A percentile compares a stretch with the other conserved stretches of the same genome.
Evolutionary conservation across 2,329 filamentous ascomycete species (phyloP).

Genomic region (Aureobasidium melanogenum): DNA sequence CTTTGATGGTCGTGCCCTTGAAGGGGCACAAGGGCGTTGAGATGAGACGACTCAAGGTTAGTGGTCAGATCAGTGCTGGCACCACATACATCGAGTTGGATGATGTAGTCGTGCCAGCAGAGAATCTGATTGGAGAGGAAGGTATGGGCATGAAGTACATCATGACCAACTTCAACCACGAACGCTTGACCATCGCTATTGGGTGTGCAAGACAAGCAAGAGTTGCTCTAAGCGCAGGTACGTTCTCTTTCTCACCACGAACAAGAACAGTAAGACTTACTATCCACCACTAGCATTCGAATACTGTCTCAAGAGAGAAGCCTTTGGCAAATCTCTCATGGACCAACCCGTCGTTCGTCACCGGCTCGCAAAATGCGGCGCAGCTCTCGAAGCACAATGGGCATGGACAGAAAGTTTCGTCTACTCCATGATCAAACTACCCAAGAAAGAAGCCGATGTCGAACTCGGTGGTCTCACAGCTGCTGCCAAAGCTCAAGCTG

Average conservation of each 20-base stretch:
- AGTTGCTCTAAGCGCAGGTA: slow-evolving; percentile 44
- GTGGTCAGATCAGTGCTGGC: slow-evolving; percentile 55
- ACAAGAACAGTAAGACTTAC: not conserved
- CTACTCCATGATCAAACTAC: slow-evolving; percentile 57
- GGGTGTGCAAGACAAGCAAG: slow-evolving; percentile 53
- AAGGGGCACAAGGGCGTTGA: slow-evolving; percentile 57
- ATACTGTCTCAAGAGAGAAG: slow-evolving; percentile 57
- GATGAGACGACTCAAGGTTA: slow-evolving; percentile 59
- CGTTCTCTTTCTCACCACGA: no score
- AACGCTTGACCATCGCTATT: slow-evolving; percentile 59
- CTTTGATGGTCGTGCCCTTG: slow-evolving; percentile 61
- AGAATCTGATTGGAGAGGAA: slow-evolving; percentile 61
- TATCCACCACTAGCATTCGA: slow-evolving; percentile 40
- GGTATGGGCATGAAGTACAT: slow-evolving; percentile 62
- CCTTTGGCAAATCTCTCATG: slow-evolving; percentile 59
- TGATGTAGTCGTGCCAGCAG: slow-evolving; percentile 61
- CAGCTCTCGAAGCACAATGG: slow-evolving; percentile 59
- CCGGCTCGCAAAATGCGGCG: slow-evolving; percentile 61
- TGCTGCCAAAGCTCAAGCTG: slow-evolving; percentile 62
- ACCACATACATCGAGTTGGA: slow-evolving; percentile 71
- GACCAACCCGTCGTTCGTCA: slow-evolving; percentile 68
- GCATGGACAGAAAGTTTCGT: slow-evolving; percentile 66
- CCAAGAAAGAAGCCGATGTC: slow-evolving; percentile 49
- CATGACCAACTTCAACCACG: slow-evolving; percentile 62
- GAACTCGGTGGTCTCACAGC: slow-evolving; percentile 65